These are phyloP conservation scores for Podaxis sp. DNA, from an alignment of 768 basidiomycete species.

Conservation along the genomic window DNA sequence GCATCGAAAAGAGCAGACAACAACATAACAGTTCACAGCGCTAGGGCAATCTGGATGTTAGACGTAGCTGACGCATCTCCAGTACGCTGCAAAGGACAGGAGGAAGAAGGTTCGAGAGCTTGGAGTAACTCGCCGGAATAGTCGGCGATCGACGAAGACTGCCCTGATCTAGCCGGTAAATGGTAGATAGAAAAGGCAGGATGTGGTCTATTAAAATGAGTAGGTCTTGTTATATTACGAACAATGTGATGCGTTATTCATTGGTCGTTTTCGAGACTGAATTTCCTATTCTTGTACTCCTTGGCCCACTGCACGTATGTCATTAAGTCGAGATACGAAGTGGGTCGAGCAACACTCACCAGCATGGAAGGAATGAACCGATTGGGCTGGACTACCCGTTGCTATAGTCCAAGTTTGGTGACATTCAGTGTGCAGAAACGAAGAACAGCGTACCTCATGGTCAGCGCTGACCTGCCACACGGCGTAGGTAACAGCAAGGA, in stretches of 20 bases:
- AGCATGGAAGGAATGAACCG: slow-evolving; percentile 77
- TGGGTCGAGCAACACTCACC: slow-evolving; percentile 36
- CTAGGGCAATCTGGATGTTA: not conserved
- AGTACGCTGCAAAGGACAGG: not conserved
- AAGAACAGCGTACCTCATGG: slow-evolving; percentile 58
- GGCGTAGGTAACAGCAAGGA: slow-evolving; percentile 57
- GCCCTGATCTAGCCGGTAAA: not conserved
- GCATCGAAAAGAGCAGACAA: not conserved
- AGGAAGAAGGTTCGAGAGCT: not conserved
- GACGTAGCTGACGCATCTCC: not conserved
- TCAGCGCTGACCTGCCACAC: slow-evolving; percentile 73
- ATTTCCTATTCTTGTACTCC: slow-evolving; percentile 23
- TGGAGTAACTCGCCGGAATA: not conserved
- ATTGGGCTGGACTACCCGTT: slow-evolving; percentile 53
- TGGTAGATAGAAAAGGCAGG: not conserved
- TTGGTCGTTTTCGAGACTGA: slow-evolving; percentile 1
- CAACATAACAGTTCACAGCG: not conserved
- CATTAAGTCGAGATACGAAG: not conserved
- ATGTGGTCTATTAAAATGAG: not conserved
- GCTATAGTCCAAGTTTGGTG: slow-evolving; percentile 28
- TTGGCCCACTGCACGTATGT: slow-evolving; percentile 27
- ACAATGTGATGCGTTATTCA: not conserved
- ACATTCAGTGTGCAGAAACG: not conserved
- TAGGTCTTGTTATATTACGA: not conserved
- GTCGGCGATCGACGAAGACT: not conserved